Conservation (phyloP, 1,284 basidiomycete species). For the Cryptococcus hybrid region DNA sequence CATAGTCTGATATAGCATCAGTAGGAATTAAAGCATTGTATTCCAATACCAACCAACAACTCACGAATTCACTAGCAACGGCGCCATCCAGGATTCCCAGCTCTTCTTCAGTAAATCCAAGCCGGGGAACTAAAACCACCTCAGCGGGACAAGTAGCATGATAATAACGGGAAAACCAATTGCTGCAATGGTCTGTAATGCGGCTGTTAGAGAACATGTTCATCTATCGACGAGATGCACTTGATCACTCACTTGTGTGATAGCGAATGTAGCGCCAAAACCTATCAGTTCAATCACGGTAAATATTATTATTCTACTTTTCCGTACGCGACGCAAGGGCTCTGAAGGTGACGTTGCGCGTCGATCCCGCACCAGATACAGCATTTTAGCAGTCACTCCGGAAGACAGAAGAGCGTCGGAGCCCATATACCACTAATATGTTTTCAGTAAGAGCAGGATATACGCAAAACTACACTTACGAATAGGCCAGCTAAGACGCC, state of each 20-base stretch:
- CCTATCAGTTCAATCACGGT: constrained; percentile 75
- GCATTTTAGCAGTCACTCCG: constrained; percentile 77
- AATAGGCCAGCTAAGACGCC: constrained; percentile 53
- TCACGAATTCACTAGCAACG: constrained; percentile 65
- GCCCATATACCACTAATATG: constrained; percentile 84
- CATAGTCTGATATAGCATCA: constrained; percentile 51
- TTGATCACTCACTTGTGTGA: constrained; percentile 62
- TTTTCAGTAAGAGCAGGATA: background rate
- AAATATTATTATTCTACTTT: constrained; percentile 74
- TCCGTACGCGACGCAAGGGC: constrained; percentile 70
- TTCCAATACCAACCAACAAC: constrained; percentile 42
- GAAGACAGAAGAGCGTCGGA: constrained; percentile 75
- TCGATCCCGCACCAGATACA: constrained; percentile 78
- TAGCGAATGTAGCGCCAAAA: constrained; percentile 86
- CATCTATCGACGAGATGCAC: background rate
- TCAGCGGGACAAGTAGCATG: constrained; percentile 77
- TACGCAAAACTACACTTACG: constrained; percentile 52
- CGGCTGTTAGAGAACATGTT: background rate
- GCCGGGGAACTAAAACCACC: constrained; percentile 69
- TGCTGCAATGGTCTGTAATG: constrained; percentile 73
- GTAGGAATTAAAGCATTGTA: background rate
- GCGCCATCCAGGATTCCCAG: constrained; percentile 82
- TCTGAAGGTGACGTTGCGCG: constrained; percentile 62
- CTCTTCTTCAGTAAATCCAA: constrained; percentile 78
- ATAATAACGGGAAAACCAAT: constrained; percentile 93